These are phyloP conservation scores for Phytophthora constricta DNA, from an alignment of 352 stramenopile genomes.

Conservation along the genomic window DNA sequence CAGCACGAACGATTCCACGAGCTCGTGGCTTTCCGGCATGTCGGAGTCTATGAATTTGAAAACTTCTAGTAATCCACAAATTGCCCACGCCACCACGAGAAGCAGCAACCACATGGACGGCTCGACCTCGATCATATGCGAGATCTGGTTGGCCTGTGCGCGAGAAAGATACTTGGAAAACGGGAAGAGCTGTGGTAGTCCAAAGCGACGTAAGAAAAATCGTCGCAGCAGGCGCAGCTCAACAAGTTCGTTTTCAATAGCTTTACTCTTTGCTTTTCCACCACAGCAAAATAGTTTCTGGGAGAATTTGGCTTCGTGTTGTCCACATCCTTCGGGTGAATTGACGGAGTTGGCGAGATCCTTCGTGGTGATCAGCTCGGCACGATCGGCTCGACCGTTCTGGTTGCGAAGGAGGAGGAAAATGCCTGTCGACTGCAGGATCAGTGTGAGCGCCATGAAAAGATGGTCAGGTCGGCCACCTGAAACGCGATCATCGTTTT, in stretches of 20 bases:
- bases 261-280: background rate
- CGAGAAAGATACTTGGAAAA: slow-evolving; percentile 68
- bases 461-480: slow-evolving; percentile 61
- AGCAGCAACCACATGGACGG: slow-evolving; percentile 57
- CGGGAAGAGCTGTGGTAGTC: slow-evolving; percentile 46
- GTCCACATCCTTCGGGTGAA: background rate
- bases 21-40: slow-evolving; percentile 30
- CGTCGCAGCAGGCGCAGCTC: slow-evolving; percentile 36
- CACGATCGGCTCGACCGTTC: slow-evolving; percentile 46
- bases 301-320: background rate
- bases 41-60: slow-evolving; percentile 31
- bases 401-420: slow-evolving; percentile 51
- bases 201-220: slow-evolving; percentile 37
- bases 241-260: slow-evolving; percentile 8
- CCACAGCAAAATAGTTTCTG: background rate
- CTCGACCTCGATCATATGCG: slow-evolving; percentile 66
- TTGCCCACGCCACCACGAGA: slow-evolving; percentile 36
- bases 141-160: slow-evolving; percentile 67
- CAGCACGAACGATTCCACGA: slow-evolving; percentile 45
- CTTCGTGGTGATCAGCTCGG: slow-evolving; percentile 49
- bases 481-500: slow-evolving; percentile 56
- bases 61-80: slow-evolving; percentile 36
- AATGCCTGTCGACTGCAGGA: slow-evolving; percentile 51
- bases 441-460: slow-evolving; percentile 59
- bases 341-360: background rate